phyloP scores from a whole-genome alignment of 2,329 filamentous ascomycete species.

The Myriangium duriaei region DNA sequence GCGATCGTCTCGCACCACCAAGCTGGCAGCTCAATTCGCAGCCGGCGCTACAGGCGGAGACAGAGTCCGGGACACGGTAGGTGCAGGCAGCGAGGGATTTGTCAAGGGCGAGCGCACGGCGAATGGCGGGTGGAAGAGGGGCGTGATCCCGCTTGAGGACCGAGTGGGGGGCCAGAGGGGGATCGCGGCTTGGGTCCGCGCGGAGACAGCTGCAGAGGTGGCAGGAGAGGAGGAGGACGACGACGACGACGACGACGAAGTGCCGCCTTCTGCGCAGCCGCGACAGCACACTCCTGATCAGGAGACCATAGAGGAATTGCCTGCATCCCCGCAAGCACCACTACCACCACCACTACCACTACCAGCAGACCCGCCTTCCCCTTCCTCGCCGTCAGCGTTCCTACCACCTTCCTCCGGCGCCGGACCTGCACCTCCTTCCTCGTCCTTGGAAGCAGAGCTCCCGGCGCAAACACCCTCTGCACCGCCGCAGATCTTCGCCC shows the following conservation, averaged over 20 bases:
- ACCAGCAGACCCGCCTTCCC: not conserved
- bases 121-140: constrained; percentile 40
- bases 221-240: constrained; percentile 14
- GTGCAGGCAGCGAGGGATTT: constrained; percentile 48
- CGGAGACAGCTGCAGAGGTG: constrained; percentile 13
- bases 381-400: not conserved
- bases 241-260: constrained; percentile 14
- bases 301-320: not conserved
- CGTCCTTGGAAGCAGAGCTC: not conserved
- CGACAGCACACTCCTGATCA: not conserved
- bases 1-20: constrained; percentile 56
- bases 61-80: constrained; percentile 52
- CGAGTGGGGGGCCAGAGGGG: constrained; percentile 35
- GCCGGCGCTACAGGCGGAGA: constrained; percentile 43
- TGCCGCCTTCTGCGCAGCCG: constrained; percentile 2
- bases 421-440: not conserved
- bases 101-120: constrained; percentile 36
- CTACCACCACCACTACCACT: not conserved
- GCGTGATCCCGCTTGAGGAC: constrained; percentile 31
- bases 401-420: not conserved
- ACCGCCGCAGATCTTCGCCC: constrained; percentile 40
- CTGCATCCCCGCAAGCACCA: not conserved
- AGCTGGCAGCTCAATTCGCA: constrained; percentile 58
- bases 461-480: not conserved
- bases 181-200: constrained; percentile 21